Evolutionary conservation across 1,284 basidiomycete species (phyloP), one percentile per base, ranked within the genome.

Genomic region (Heterobasidion parviporum): DNA sequence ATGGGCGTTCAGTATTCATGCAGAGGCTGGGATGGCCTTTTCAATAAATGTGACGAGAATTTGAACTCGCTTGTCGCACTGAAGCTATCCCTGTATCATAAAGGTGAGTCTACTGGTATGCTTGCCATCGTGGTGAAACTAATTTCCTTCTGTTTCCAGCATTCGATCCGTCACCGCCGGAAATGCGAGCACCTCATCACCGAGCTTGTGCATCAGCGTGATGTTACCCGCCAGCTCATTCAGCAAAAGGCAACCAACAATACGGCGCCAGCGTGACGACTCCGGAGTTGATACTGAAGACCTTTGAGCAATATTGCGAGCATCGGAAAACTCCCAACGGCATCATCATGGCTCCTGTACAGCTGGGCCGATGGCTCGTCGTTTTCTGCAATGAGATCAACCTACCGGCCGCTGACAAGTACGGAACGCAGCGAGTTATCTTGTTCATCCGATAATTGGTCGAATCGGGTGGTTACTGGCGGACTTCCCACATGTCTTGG

Each of bases 301-400:
- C 96, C 1, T 99, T 99, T 68, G 97, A 99, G 71, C 97, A 99
- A 74, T 98, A 99, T 68, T 99, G 97, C 76, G 96, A 99, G 73
- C 98, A 98, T 68, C 83, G 94, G 60, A 98, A 99, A 74, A 99
- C 97, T 6, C 94, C 96, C 0, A 98, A 95, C 65, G 97, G 97
- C 15, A 89, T 97, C 44, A 84, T 98, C 44, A 83, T 99, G 54
- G 87, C 95, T 1, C 97, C 97, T 7, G 76, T 88, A 1, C 95
- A 98, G 69, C 95, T 98, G 59, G 96, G 97, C 10, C 87, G 94
- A 46, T 99, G 97, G 95, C 80, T 99, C 53, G 96, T 99, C 36
- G 87, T 99, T 15, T 99, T 99, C 77, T 99, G 97, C 70, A 98
- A 99, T 70, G 97, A 99, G 72, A 99, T 99, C 78, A 99, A 99